Evolutionary conservation across 192 early-diverging fungal species (phyloP), one percentile per base, ranked within the genome.

Genomic region (Lunasporangiospora selenospora): DNA sequence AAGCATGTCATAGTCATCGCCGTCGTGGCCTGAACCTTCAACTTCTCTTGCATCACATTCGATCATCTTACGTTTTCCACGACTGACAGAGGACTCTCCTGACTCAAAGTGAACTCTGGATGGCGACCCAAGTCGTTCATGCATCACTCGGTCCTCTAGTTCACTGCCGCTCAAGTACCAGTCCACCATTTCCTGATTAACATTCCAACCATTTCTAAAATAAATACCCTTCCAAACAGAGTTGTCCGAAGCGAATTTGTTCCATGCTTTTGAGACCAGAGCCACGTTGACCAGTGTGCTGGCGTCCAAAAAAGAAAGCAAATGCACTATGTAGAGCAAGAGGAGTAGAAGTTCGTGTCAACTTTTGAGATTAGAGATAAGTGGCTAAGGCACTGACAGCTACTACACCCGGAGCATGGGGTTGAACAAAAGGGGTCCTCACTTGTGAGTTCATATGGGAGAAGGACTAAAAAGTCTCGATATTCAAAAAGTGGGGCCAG

Each of bases 181-280:
- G 24, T 77, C 67, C 10, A 79, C 36, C 62, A 79, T 62, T 5
- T 55, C 66, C 16, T 60, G 53, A 43, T 78, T 78, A 6, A 77
- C 77, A 3, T 63, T 65, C 77, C 80, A 75, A 37, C 75, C 77
- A 18, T 65, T 75, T 29, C 43, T 32, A 19, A 75, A 55, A 41
- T 80, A 92, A 12, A 89, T 59, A 15, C 63, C 54, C 39, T 81
- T 70, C 91, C 91, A 93, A 2, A 90, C 41, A 6, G 55, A 44
- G 52, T 86, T 84, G 60, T 93, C 91, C 15, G 64, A 62, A 11
- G 82, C 82, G n/a, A 86, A 59, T 58, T 65, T 64, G 27, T 70
- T 75, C 89, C 88, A 91, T 58, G 79, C 53, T 29, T 67, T 67
- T 3, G 87, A 90, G 18, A 91, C 87, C 31, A 62, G 55, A 30